A percentile compares a stretch with the other conserved stretches of the same genome.
Evolutionary conservation across 495 filamentous ascomycete species (phyloP).

Genomic region (Aspergillus avenaceus): DNA sequence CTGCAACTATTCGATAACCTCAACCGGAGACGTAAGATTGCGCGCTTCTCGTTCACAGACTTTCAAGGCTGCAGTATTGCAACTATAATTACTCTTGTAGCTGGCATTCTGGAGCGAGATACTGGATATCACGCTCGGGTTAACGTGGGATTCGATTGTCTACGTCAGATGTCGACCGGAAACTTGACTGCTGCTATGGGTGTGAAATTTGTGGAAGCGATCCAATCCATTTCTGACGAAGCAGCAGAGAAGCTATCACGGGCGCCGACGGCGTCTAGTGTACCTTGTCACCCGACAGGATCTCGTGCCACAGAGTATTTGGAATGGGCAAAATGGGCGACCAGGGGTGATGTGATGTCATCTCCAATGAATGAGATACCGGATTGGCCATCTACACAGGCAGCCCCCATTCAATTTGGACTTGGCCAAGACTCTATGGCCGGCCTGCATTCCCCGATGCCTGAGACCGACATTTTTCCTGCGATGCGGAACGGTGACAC

Average conservation of each 20-base stretch:
- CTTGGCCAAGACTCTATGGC: neutral
- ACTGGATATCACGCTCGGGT: conserved; percentile 17
- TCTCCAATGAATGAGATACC: no score
- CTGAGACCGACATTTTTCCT: conserved; percentile 1
- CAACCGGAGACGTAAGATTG: conserved; percentile 9
- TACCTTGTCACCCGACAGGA: neutral
- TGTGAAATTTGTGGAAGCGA: conserved; percentile 21
- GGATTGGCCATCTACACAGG: no score
- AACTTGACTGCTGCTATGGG: conserved; percentile 21
- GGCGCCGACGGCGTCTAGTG: no score
- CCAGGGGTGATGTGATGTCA: no score
- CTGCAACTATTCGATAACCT: conserved; percentile 19
- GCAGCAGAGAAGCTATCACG: conserved; percentile 11
- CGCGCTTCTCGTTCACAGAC: conserved; percentile 27
- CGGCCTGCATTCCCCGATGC: neutral
- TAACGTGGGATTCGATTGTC: conserved; percentile 16
- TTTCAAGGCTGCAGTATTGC: conserved; percentile 31
- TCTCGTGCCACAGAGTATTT: conserved; percentile 5
- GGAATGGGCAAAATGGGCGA: conserved; percentile 16
- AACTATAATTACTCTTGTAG: conserved; percentile 23
- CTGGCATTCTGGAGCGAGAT: conserved; percentile 22
- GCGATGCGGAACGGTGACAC: conserved; percentile 16
- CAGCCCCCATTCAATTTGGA: no score
- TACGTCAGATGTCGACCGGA: conserved; percentile 21
- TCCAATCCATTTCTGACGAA: conserved; percentile 22